A percentile compares a stretch with the other conserved stretches of the same genome.
phyloP scores from a whole-genome alignment of 257 asterid genomes.

The Lantana camara region DNA sequence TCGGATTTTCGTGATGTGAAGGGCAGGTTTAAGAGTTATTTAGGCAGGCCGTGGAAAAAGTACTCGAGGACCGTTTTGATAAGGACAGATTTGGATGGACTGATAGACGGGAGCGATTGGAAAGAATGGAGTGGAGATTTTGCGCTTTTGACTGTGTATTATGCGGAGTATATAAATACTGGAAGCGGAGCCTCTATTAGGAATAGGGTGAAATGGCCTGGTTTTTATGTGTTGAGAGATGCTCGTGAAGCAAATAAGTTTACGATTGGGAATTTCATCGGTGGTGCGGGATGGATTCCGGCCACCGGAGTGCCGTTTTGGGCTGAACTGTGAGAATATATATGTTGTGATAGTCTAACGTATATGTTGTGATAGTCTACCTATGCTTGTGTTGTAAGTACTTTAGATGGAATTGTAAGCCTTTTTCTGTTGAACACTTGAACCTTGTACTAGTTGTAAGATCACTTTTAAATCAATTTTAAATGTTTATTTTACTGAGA shows the following conservation, averaged over 20 bases:
- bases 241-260: conserved; percentile 41
- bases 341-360: neutral
- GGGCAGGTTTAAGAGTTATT: conserved; percentile 42
- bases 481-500: too few species aligned
- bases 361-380: neutral
- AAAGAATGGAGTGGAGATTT: conserved; percentile 56
- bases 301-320: conserved; percentile 67
- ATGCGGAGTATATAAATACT: conserved; percentile 61
- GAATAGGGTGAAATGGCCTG: conserved; percentile 63
- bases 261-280: conserved; percentile 47
- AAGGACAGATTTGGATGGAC: conserved; percentile 57
- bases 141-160: conserved; percentile 63
- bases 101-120: conserved; percentile 61
- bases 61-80: conserved; percentile 59
- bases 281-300: conserved; percentile 71
- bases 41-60: conserved; percentile 73
- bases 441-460: too few species aligned
- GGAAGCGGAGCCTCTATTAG: conserved; percentile 59
- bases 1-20: conserved; percentile 32
- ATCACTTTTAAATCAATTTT: too few species aligned
- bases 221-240: conserved; percentile 52
- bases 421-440: neutral
- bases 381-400: neutral
- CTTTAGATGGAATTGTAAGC: neutral
- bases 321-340: conserved; percentile 30